These are phyloP conservation scores for Coprinopsis strossmayeri DNA, from an alignment of 768 basidiomycete genomes.

Conservation along the genomic window DNA sequence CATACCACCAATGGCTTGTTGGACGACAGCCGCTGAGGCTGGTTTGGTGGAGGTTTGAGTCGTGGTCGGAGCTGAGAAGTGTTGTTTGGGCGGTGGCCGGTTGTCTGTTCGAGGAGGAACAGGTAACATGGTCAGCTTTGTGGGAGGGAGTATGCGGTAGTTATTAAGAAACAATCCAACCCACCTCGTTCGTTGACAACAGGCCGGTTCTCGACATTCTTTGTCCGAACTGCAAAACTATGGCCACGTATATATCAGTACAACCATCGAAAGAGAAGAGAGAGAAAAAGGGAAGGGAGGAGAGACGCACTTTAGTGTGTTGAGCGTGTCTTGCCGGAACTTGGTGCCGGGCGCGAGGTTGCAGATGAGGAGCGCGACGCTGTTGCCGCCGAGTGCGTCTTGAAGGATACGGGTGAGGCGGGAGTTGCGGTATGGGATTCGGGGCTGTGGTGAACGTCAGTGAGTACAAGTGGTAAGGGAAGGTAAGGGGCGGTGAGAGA, in stretches of 20 bases:
- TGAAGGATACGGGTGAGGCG: conserved; percentile 86
- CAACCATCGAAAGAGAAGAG: not conserved
- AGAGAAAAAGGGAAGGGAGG: too few species aligned
- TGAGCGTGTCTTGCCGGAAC: conserved; percentile 82
- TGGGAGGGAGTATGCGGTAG: not conserved
- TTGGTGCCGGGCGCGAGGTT: conserved; percentile 80
- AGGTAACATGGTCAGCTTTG: conserved; percentile 7
- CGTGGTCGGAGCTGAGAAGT: conserved; percentile 54
- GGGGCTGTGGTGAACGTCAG: conserved; percentile 35
- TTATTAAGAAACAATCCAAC: conserved; percentile 13
- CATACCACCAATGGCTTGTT: conserved; percentile 23
- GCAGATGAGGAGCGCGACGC: conserved; percentile 77
- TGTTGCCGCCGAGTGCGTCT: conserved; percentile 82
- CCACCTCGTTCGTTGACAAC: conserved; percentile 72
- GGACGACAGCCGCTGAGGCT: conserved; percentile 40
- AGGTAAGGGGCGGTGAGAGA: too few species aligned
- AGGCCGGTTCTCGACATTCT: conserved; percentile 81
- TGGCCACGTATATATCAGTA: not conserved
- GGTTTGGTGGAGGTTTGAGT: conserved; percentile 39
- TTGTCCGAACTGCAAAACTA: conserved; percentile 76
- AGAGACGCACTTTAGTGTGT: conserved; percentile 79
- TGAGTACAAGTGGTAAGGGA: not conserved
- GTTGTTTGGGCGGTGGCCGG: conserved; percentile 49
- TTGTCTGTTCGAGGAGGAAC: conserved; percentile 35
- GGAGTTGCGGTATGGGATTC: conserved; percentile 86